Percentiles rank a stretch among this genome's conserved stretches.
phyloP scores from a whole-genome alignment of 202 grass and related monocot species.

The Brachypodium distachyon region DNA sequence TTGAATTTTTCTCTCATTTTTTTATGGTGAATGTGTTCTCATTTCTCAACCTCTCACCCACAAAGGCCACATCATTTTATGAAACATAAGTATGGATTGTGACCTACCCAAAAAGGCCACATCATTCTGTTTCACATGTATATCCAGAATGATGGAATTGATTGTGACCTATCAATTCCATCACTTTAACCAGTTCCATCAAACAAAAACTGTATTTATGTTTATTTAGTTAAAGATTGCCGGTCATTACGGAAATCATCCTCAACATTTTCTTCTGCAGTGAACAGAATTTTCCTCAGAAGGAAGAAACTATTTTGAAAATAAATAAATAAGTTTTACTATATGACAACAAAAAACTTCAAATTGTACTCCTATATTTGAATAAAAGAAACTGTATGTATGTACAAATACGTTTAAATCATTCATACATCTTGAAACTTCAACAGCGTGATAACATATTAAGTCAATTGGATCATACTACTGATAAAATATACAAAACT shows the following conservation, averaged over 20 bases:
- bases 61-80: background rate
- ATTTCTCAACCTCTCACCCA: background rate
- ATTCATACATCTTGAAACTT: background rate
- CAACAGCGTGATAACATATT: background rate
- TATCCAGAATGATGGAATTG: background rate
- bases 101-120: background rate
- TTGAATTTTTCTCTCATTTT: background rate
- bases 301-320: background rate
- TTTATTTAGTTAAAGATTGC: too few relatives aligned
- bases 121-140: background rate
- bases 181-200: too few relatives aligned
- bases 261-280: background rate
- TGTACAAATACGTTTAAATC: background rate
- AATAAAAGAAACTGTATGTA: background rate
- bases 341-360: background rate
- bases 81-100: background rate
- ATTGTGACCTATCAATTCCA: too few relatives aligned
- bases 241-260: background rate
- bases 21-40: background rate
- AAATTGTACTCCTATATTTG: background rate
- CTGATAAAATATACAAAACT: background rate
- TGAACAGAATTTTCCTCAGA: background rate
- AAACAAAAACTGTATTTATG: too few relatives aligned
- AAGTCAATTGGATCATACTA: too few relatives aligned
- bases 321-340: background rate